Conservation (phyloP, 148 eudicot genomes). For the Amaranthus hypochondriacus region DNA sequence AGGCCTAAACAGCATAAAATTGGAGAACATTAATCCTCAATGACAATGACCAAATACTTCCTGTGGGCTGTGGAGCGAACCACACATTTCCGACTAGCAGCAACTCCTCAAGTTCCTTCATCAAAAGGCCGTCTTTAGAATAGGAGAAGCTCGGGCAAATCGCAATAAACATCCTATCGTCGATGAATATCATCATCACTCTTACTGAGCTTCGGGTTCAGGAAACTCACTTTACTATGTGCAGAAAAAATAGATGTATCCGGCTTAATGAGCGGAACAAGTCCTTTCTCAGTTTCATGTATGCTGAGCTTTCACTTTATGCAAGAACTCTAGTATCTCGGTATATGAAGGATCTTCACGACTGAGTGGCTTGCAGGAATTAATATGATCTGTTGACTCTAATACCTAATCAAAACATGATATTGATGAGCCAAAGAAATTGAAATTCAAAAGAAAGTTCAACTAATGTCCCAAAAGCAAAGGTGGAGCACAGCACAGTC, state of each 20-base stretch:
- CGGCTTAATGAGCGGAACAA: background rate
- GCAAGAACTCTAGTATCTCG: slow-evolving; percentile 70
- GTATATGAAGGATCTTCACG: slow-evolving; percentile 80
- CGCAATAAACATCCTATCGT: background rate
- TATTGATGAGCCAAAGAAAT: background rate
- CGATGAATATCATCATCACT: background rate
- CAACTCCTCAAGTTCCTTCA: background rate
- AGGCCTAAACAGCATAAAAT: too few species aligned
- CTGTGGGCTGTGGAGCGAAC: background rate
- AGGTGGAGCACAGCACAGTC: background rate
- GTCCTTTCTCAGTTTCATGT: slow-evolving; percentile 7
- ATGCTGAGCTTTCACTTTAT: slow-evolving; percentile 56
- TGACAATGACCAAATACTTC: background rate
- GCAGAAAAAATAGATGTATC: background rate
- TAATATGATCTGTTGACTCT: slow-evolving; percentile 96
- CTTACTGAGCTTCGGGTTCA: background rate
- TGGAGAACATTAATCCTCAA: too few species aligned
- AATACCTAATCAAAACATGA: slow-evolving; percentile 45
- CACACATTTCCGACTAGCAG: background rate
- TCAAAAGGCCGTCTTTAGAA: background rate
- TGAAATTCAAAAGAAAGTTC: background rate
- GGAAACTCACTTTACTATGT: background rate
- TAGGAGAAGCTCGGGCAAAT: background rate
- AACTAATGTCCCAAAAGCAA: background rate
- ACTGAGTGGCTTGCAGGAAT: slow-evolving; percentile 90